A percentile compares a stretch with the other conserved stretches of the same genome.
These are phyloP conservation scores for Escovopsis weberi DNA, from an alignment of 2,329 filamentous ascomycete genomes.

Conservation along the genomic window DNA sequence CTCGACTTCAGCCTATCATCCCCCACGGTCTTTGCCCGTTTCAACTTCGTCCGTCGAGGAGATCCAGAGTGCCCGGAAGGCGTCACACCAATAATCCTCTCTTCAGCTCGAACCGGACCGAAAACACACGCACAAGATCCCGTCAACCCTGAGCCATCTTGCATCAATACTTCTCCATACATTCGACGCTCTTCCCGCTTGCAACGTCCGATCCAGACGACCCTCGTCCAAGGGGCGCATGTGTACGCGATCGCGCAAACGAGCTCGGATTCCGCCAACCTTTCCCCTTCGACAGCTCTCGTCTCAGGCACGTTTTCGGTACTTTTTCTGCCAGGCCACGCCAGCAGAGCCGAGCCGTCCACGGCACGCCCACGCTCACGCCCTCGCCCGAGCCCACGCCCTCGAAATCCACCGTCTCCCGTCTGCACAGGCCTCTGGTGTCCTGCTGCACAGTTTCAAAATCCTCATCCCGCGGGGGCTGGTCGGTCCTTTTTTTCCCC, in stretches of 20 bases:
- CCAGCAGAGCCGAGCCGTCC: too few relatives aligned
- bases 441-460: background rate
- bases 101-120: too few relatives aligned
- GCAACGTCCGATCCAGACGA: too few relatives aligned
- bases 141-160: too few relatives aligned
- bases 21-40: too few relatives aligned
- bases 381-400: background rate
- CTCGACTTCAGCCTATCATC: too few relatives aligned
- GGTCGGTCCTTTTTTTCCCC: slow-evolving; percentile 1
- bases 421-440: background rate
- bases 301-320: background rate
- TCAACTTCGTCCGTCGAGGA: too few relatives aligned
- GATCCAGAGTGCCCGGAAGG: too few relatives aligned
- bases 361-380: background rate
- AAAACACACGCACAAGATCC: too few relatives aligned
- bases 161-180: too few relatives aligned
- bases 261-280: background rate
- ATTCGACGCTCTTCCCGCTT: too few relatives aligned
- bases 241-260: background rate
- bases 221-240: background rate
- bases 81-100: too few relatives aligned
- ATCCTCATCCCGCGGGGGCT: slow-evolving; percentile 2
- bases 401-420: background rate
- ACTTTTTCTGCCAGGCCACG: background rate
- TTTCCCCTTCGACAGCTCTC: background rate